phyloP scores from a whole-genome alignment of 2,329 filamentous ascomycete species.

The Penicillium sp. region DNA sequence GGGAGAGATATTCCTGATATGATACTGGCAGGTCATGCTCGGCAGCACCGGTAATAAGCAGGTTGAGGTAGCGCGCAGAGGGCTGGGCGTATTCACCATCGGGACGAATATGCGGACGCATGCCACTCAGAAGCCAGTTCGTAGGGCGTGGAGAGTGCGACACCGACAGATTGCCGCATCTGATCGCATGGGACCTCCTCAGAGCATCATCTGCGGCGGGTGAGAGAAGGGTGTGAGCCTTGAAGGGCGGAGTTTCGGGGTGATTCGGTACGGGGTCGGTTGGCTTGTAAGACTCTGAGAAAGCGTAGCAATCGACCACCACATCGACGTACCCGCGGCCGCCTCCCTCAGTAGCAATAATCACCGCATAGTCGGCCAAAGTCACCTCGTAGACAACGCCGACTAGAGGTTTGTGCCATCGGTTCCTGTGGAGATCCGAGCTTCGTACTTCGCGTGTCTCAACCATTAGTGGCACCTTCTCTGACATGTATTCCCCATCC shows the following conservation, averaged over 20 bases:
- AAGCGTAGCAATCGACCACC: conserved; percentile 67
- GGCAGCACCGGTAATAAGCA: conserved; percentile 70
- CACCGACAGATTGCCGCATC: background rate
- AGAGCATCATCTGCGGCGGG: conserved; percentile 43
- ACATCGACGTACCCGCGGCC: conserved; percentile 81
- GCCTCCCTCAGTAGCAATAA: conserved; percentile 86
- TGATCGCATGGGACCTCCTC: conserved; percentile 10
- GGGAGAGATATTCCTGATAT: conserved; percentile 68
- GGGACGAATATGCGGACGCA: conserved; percentile 52
- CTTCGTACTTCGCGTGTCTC: conserved; percentile 14
- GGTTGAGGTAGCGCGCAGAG: conserved; percentile 73
- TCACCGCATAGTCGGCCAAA: conserved; percentile 69
- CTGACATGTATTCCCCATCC: conserved; percentile 16
- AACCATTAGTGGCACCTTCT: conserved; percentile 33
- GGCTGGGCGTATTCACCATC: conserved; percentile 72
- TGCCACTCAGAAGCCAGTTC: conserved; percentile 11
- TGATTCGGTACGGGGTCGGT: conserved; percentile 57
- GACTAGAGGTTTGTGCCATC: conserved; percentile 76
- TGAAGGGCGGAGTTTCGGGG: conserved; percentile 62
- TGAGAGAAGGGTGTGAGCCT: conserved; percentile 78
- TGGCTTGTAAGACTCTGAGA: conserved; percentile 50
- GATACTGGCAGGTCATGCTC: conserved; percentile 75
- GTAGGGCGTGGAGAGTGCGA: background rate
- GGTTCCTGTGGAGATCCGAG: conserved; percentile 48
- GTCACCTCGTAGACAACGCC: conserved; percentile 97